Conservation (phyloP, 2,329 filamentous ascomycete species). For the Penicillium brevicompactum region DNA sequence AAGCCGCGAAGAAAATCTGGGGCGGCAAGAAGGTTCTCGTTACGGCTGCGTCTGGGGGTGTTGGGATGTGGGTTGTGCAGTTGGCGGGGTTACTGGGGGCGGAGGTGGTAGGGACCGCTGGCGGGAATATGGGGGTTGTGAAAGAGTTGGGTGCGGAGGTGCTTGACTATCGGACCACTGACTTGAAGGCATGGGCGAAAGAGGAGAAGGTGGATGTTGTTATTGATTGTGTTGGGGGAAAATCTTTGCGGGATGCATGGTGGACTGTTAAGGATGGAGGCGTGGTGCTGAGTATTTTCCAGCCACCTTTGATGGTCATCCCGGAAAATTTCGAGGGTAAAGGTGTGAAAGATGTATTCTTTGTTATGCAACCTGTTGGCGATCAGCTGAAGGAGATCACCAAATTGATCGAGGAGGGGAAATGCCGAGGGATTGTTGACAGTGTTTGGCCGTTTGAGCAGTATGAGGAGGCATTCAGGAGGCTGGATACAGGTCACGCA, state of each 20-base stretch:
- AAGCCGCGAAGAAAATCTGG: constrained; percentile 2
- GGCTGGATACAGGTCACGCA: constrained; percentile 42
- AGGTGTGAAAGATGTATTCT: constrained; percentile 41
- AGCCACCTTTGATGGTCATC: constrained; percentile 35
- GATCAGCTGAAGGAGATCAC: constrained; percentile 42
- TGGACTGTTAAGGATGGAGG: constrained; percentile 42
- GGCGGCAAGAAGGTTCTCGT: constrained; percentile 46
- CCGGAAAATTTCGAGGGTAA: constrained; percentile 28
- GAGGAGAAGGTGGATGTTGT: constrained; percentile 46
- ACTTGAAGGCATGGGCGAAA: constrained; percentile 1
- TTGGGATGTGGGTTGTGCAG: constrained; percentile 50
- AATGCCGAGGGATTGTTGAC: constrained; percentile 42
- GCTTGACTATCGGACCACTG: constrained; percentile 40
- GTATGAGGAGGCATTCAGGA: constrained; percentile 43
- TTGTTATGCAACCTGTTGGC: constrained; percentile 45
- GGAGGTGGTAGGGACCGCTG: constrained; percentile 45
- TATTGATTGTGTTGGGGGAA: constrained; percentile 48
- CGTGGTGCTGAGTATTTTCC: constrained; percentile 43
- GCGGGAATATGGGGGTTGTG: constrained; percentile 44
- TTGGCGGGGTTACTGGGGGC: constrained; percentile 27
- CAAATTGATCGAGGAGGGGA: constrained; percentile 41
- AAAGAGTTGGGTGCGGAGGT: constrained; percentile 44
- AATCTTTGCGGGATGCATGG: constrained; percentile 47
- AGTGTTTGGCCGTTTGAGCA: constrained; percentile 46
- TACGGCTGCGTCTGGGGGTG: constrained; percentile 48